phyloP scores from a whole-genome alignment of 768 basidiomycete species.

The Mrakia hoshinonis region DNA sequence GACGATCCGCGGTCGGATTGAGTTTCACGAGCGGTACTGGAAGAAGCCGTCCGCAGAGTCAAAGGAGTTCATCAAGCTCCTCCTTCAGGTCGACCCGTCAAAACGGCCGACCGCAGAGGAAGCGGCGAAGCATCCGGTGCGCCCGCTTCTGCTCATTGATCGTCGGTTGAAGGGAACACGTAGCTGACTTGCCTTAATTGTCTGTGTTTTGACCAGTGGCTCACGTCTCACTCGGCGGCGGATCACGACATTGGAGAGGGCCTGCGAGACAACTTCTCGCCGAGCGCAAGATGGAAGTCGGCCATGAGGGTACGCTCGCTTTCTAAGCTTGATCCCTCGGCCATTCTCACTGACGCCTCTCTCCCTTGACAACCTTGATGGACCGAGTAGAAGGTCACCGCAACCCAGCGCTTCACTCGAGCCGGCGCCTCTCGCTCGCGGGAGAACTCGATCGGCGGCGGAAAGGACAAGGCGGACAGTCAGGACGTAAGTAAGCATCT shows the following conservation, averaged over 20 bases:
- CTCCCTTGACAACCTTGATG: not conserved
- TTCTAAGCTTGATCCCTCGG: too few relatives aligned
- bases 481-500: not conserved
- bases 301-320: constrained; percentile 16
- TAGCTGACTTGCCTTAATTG: not conserved
- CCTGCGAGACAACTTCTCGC: constrained; percentile 65
- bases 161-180: not conserved
- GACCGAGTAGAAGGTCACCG: not conserved
- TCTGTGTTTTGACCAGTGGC: constrained; percentile 50
- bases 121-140: constrained; percentile 59
- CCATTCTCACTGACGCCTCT: too few relatives aligned
- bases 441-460: constrained; percentile 1
- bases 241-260: constrained; percentile 58
- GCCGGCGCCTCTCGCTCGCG: constrained; percentile 2
- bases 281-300: constrained; percentile 14
- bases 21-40: constrained; percentile 94
- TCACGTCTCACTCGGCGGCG: constrained; percentile 57
- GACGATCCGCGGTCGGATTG: constrained; percentile 72
- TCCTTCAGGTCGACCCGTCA: constrained; percentile 63
- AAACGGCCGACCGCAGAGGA: constrained; percentile 64
- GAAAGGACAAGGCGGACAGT: not conserved
- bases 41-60: constrained; percentile 50
- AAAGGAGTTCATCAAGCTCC: constrained; percentile 66
- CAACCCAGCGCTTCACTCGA: not conserved
- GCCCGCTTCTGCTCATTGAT: too few relatives aligned